Evolutionary conservation across 2,329 filamentous ascomycete species (phyloP), one percentile per base, ranked within the genome.

Genomic region (Hypoxylon sp.): DNA sequence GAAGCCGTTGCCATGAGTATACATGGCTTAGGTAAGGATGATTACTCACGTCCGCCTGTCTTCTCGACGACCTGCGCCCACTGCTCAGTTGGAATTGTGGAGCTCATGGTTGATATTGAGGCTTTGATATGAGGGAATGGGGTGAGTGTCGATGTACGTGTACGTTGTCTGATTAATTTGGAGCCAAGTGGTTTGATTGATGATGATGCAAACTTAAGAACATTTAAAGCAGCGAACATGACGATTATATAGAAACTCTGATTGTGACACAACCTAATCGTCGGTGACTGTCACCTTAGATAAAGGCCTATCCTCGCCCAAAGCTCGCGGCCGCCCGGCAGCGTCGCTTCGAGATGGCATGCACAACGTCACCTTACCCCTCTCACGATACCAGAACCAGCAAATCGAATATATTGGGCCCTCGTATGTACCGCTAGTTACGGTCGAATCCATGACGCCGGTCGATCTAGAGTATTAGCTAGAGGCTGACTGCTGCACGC

Each of bases 31-130:
- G 57, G 37, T 56, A 37, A 32, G 80, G 81, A 52, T 78, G 73
- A n/a, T 79, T 42, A 83, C 87, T 77, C 84, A 85, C 90, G 88
- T 62, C 90, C 91, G 74, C 92, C 93, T 63, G 87, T 90, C 86
- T 93, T 88, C 82, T 97, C 92, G 75, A 96, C 86, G 74, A 98
- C 93, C 82, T 96, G 92, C 56, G 95, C 95, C 93, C 92, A 97
- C 85, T 98, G 95, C 81, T 90, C 90, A 55, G 86, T 88, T 65
- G 95, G 95, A 77, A 98, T 88, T 62, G 88, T 74, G 57, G 77
- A 67, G 61, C 83, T 76, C 83, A 86, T 86, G 62, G 39, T 77
- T 54, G 37, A 37, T 56, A 42, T 39, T 54, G 64, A 37, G 55
- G 24, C 54, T 57, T 44, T 44, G 27, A 56, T 46, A 50, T 29